These are phyloP conservation scores for Paracorniculantispora psalliotae DNA, from an alignment of 2,329 filamentous ascomycete genomes.

Conservation along the genomic window DNA sequence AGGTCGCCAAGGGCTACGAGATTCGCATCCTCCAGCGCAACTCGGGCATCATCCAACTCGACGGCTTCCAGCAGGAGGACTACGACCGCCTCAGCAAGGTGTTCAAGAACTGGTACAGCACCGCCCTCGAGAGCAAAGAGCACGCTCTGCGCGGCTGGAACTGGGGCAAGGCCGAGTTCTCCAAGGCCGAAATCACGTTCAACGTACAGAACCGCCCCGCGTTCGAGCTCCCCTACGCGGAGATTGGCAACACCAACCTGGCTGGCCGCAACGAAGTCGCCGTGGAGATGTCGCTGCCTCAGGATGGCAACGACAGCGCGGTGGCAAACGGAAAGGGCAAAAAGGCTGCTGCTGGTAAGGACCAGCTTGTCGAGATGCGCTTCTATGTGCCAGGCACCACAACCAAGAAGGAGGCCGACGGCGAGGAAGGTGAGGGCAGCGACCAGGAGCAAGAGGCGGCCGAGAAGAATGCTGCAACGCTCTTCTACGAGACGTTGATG, in stretches of 20 bases:
- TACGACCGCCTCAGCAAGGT: slow-evolving; percentile 85
- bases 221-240: slow-evolving; percentile 94
- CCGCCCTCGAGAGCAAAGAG: slow-evolving; percentile 86
- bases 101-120: slow-evolving; percentile 98
- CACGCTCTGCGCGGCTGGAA: slow-evolving; percentile 97
- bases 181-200: slow-evolving; percentile 90
- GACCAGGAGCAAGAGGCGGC: slow-evolving; percentile 60
- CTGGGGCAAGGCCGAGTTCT: slow-evolving; percentile 97
- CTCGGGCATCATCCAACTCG: slow-evolving; percentile 83
- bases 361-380: slow-evolving; percentile 96
- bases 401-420: slow-evolving; percentile 64
- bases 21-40: slow-evolving; percentile 84
- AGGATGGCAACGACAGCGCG: slow-evolving; percentile 65
- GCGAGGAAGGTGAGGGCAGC: slow-evolving; percentile 59
- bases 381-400: slow-evolving; percentile 96
- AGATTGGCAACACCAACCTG: slow-evolving; percentile 96
- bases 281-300: slow-evolving; percentile 81
- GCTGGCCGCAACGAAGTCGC: slow-evolving; percentile 97
- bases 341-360: slow-evolving; percentile 81
- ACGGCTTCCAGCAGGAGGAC: slow-evolving; percentile 93
- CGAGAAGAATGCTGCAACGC: slow-evolving; percentile 89
- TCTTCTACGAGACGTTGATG: slow-evolving; percentile 98
- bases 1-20: slow-evolving; percentile 87
- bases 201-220: slow-evolving; percentile 95
- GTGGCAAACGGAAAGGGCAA: slow-evolving; percentile 74